Percentiles rank a stretch among this genome's conserved stretches.
Evolutionary conservation across 2,329 filamentous ascomycete species (phyloP).

Genomic region (Lecanicillium sp.): DNA sequence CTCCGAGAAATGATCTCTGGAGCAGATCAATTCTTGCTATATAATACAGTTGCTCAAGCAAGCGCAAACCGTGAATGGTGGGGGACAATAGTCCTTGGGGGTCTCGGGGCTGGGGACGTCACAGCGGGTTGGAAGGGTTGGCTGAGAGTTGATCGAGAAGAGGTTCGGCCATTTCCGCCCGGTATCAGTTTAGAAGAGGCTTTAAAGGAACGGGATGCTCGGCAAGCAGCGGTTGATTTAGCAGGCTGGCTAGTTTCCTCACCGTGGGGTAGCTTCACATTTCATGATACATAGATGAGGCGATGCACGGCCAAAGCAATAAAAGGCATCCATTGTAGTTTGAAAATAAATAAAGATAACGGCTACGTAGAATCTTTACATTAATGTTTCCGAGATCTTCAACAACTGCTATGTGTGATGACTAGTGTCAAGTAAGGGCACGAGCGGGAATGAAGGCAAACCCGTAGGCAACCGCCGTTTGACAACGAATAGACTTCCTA

Average conservation of each 20-base stretch:
- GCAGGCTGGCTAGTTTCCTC: slow-evolving; percentile 39
- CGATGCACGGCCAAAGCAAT: too few species aligned
- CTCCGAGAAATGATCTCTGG: slow-evolving; percentile 28
- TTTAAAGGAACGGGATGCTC: slow-evolving; percentile 27
- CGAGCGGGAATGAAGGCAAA: too few species aligned
- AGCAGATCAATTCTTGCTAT: slow-evolving; percentile 41
- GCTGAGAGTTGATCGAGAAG: slow-evolving; percentile 39
- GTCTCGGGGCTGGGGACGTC: slow-evolving; percentile 24
- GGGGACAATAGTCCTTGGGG: slow-evolving; percentile 48
- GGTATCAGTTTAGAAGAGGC: slow-evolving; percentile 37
- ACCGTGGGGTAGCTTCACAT: slow-evolving; percentile 40
- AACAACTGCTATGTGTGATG: too few species aligned
- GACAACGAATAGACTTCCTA: too few species aligned
- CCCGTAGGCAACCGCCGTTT: too few species aligned
- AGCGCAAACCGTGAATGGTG: slow-evolving; percentile 44
- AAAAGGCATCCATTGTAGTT: too few species aligned
- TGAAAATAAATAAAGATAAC: too few species aligned
- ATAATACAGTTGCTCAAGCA: slow-evolving; percentile 28
- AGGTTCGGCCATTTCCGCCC: slow-evolving; percentile 28
- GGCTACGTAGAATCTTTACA: too few species aligned
- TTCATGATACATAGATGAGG: slow-evolving; percentile 15
- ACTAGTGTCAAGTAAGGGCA: too few species aligned
- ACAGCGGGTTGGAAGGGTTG: slow-evolving; percentile 36
- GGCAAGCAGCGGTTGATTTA: slow-evolving; percentile 30
- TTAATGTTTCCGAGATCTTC: too few species aligned